A percentile compares a stretch with the other conserved stretches of the same genome.
These are phyloP conservation scores for Liriodendron chinense DNA, from an alignment of 164 flowering plant genomes.

Conservation along the genomic window DNA sequence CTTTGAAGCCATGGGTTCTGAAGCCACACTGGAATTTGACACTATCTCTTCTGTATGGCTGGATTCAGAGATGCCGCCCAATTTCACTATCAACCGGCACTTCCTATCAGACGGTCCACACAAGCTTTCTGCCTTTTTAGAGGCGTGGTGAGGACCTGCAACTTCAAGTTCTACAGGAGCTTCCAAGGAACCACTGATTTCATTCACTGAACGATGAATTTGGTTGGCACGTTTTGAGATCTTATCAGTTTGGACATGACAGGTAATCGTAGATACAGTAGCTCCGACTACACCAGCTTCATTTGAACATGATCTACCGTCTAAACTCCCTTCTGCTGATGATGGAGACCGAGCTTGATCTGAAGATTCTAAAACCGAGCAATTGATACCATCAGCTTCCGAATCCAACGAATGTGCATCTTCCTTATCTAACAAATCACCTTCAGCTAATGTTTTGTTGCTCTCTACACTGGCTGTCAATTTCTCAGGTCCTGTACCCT, in stretches of 20 bases:
- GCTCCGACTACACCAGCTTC: conserved; percentile 5
- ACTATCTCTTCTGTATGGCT: conserved; percentile 43
- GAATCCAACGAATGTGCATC: conserved; percentile 7
- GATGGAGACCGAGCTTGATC: conserved; percentile 3
- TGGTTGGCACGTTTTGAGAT: background rate
- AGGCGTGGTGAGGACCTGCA: background rate
- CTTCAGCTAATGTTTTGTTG: background rate
- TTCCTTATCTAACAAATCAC: background rate
- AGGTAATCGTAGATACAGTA: background rate
- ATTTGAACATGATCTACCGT: background rate
- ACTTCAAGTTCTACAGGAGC: conserved; percentile 1
- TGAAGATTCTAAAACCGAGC: background rate
- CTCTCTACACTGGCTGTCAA: background rate
- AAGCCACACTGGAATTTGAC: conserved; percentile 25
- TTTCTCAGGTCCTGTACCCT: background rate
- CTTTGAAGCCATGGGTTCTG: conserved; percentile 66
- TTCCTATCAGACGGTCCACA: conserved; percentile 7
- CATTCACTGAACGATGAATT: background rate
- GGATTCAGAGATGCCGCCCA: conserved; percentile 26
- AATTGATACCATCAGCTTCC: background rate
- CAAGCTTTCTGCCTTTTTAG: conserved; percentile 1
- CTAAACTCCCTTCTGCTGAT: background rate
- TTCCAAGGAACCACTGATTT: background rate
- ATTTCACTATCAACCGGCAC: conserved; percentile 19
- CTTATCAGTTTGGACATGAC: background rate